Base-by-base conservation (phyloP, 257 asterid species). In the Primulina tabacum region DNA sequence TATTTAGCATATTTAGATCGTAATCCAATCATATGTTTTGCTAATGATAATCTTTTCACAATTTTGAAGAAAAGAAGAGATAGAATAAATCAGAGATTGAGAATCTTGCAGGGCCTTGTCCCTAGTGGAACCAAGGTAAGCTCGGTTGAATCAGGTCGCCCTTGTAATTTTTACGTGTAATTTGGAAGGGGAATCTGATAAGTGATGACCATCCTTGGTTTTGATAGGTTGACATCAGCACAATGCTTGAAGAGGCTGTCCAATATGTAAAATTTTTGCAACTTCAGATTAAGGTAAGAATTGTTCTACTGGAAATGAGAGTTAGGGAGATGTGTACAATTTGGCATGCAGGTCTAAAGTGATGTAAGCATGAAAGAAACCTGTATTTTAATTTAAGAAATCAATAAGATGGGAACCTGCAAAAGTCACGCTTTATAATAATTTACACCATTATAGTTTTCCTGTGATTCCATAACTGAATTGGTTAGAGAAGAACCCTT, bases 231-330 rank as follows among this genome's bases (percentile, higher is more conserved):
- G 90, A 82, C 65, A 84, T 84, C 57, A 84, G 87, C 79, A 84
- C 89, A 68, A 84, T 84, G 89, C 87, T 85, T 60, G 87, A 85
- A 74, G 90, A 78, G 79, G 90, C 87, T 38, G 87, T 85, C 8
- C 72, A 82, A 66, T 85, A 85, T 34, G 90, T 85, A 4, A 80
- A 85, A 58, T 85, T 85, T 70, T 78, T 85, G 82, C 87, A 85
- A 26, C 81, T 78, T 53, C 90, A 85, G 73, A 85, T 85, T 40
- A 85, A 85, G 90, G 90, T 81, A 80, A 43, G 43, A 65, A 10
- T 20, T 1, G 21, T 26, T 24, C 28, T 62, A 50, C 55, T 16
- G n/a, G 17, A 47, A 12, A 47, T 47, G 55, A 47, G n/a, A 47
- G 55, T 47, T 47, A 28, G 18, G 55, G 55, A 47, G 55, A 14